Conservation (phyloP, 164 flowering plant genomes). For the Magnolia sinica region DNA sequence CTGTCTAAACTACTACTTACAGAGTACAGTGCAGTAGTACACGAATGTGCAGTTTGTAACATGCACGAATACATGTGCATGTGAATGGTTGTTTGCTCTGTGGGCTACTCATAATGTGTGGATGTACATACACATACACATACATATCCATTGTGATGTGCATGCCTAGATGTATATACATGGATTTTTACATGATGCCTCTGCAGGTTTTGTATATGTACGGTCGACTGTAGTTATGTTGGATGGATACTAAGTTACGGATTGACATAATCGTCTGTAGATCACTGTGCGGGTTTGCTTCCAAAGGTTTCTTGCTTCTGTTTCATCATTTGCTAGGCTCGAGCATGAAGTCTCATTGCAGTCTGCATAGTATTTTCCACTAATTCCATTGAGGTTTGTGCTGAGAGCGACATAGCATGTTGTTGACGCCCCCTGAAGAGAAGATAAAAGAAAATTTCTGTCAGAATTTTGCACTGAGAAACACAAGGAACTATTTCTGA, state of each 20-base stretch:
- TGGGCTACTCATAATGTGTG: too few species aligned
- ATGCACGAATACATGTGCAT: neutral
- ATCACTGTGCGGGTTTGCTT: conserved; percentile 54
- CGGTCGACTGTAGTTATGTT: neutral
- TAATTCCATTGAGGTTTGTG: conserved; percentile 51
- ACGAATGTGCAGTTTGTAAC: too few species aligned
- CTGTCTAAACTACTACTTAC: too few species aligned
- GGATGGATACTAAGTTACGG: conserved; percentile 3
- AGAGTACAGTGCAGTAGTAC: too few species aligned
- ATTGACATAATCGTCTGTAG: conserved; percentile 30
- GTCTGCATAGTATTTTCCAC: conserved; percentile 84
- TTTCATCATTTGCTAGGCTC: conserved; percentile 64
- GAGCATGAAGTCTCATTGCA: conserved; percentile 81
- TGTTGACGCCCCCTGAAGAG: conserved; percentile 80
- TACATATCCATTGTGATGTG: neutral
- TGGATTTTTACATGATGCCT: neutral
- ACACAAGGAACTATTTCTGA: neutral
- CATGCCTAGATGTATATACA: neutral
- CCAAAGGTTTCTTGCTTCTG: conserved; percentile 64
- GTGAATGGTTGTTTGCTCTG: neutral
- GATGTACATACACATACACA: neutral
- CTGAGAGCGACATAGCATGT: conserved; percentile 83
- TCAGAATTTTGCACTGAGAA: neutral
- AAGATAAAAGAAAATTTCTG: neutral
- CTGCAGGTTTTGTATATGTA: neutral